phyloP scores from a whole-genome alignment of 345 rosid species.

The Ailanthus altissimus region DNA sequence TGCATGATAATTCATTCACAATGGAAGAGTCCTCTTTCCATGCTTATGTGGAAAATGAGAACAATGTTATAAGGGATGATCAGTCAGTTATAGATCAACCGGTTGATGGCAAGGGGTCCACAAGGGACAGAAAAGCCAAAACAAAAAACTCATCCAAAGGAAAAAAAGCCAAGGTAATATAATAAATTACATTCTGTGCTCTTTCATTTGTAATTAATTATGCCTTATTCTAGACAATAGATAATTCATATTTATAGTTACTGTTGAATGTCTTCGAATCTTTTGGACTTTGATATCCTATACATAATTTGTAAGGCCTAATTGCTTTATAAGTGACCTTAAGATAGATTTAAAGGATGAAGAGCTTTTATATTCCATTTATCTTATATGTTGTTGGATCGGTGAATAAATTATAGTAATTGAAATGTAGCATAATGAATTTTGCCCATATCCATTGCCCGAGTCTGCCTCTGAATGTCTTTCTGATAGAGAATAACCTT shows the following conservation, averaged over 20 bases:
- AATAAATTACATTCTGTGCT: neutral
- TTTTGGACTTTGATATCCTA: neutral
- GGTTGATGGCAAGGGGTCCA: conserved; percentile 38
- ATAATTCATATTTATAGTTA: neutral
- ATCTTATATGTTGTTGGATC: neutral
- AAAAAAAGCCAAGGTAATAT: conserved; percentile 72
- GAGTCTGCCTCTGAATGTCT: neutral
- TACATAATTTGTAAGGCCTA: neutral
- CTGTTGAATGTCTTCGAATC: neutral
- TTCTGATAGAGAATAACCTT: neutral
- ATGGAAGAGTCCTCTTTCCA: conserved; percentile 36
- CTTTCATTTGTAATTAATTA: neutral
- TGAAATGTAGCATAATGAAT: neutral
- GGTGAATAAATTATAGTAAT: neutral
- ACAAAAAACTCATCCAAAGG: conserved; percentile 69
- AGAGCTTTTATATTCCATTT: neutral
- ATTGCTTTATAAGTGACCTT: neutral
- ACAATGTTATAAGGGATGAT: conserved; percentile 33
- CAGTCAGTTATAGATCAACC: conserved; percentile 32
- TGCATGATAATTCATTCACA: conserved; percentile 26
- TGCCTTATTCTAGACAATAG: neutral
- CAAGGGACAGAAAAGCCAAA: conserved; percentile 47
- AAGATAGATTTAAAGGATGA: neutral
- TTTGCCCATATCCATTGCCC: neutral
- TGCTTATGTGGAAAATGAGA: conserved; percentile 28